Evolutionary conservation across 495 filamentous ascomycete genomes (phyloP), one percentile per base, ranked within the genome.

Genomic region (Extremus antarcticus): DNA sequence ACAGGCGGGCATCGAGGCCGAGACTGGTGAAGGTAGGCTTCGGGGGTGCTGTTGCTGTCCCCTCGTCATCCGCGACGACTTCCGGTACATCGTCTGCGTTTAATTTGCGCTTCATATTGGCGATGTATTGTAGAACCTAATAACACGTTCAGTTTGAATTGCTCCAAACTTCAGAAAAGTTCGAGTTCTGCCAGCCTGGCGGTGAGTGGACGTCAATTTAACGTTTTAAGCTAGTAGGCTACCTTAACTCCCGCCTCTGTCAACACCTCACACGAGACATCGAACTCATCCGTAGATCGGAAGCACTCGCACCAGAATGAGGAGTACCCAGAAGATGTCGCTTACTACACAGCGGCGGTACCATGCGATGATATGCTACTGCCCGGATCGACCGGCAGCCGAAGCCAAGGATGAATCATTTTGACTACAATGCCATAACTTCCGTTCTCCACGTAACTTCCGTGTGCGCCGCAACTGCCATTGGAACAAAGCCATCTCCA

Each of bases 1-100:
- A 78, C 29, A 98, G 73, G 65, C 92, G 81, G 3, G 87, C 70
- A 66, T 98, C 92, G 47, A 98, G 80, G 49, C 78, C 81, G 53
- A 94, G 74, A 46, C 72, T 66, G 17, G 70, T 66, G 59, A 87
- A 86, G 7, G 74, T 57, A 7, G 55, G 11, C n/a, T 49, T 51
- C 4, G 38, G 11, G 3, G 25, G 58, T 38, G 22, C 38, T 29
- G 21, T 25, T 35, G 7, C 53, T 35, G 13, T 17, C 21, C 55
- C 39, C 25, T 55, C 54, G 22, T 29, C 48, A 19, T 43, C 16
- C 22, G 38, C 32, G 29, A 71, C 67, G 10, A 65, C 67, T 15
- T 76, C 74, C 9, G 81, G 81, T 0, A 81, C 70, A 54, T 81
- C 76, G 39, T 80, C 69, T 22, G 75, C 74, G 63, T 85, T 77